phyloP scores from a whole-genome alignment of 1,284 basidiomycete species.

The Stygiomarasmius scandens region DNA sequence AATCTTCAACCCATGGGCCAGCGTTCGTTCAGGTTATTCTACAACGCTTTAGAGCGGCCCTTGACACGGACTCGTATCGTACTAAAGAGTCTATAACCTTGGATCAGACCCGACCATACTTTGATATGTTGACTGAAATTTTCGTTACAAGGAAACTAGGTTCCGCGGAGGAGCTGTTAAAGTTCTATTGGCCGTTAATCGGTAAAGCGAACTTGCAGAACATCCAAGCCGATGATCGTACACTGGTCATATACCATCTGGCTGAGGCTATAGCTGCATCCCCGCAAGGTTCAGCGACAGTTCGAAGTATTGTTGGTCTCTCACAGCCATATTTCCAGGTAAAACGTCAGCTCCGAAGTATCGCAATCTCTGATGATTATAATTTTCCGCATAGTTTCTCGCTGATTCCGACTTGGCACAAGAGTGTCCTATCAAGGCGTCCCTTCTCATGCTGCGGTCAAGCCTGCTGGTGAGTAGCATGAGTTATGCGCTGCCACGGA shows the following conservation, averaged over 20 bases:
- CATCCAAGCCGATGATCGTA: slow-evolving; percentile 44
- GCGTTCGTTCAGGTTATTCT: slow-evolving; percentile 49
- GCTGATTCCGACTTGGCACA: slow-evolving; percentile 33
- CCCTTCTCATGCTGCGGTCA: slow-evolving; percentile 40
- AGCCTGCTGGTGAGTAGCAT: slow-evolving; percentile 32
- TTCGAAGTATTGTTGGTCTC: slow-evolving; percentile 46
- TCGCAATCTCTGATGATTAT: not conserved
- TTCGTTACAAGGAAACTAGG: slow-evolving; percentile 45
- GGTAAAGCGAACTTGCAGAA: slow-evolving; percentile 50
- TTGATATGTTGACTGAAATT: slow-evolving; percentile 51
- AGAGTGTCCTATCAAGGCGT: slow-evolving; percentile 38
- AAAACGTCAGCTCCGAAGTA: slow-evolving; percentile 16
- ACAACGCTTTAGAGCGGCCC: slow-evolving; percentile 39
- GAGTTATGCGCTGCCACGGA: not conserved
- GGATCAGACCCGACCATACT: slow-evolving; percentile 41
- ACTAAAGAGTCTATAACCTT: slow-evolving; percentile 33
- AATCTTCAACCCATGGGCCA: slow-evolving; percentile 37
- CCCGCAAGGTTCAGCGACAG: slow-evolving; percentile 23
- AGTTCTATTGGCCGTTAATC: slow-evolving; percentile 52
- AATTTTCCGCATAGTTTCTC: slow-evolving; percentile 31
- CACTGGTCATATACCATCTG: slow-evolving; percentile 46
- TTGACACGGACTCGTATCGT: slow-evolving; percentile 35
- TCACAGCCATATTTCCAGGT: slow-evolving; percentile 55
- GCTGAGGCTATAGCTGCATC: slow-evolving; percentile 36
- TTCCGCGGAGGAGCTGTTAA: slow-evolving; percentile 48